A percentile compares a stretch with the other conserved stretches of the same genome.
Evolutionary conservation across 1,284 basidiomycete genomes (phyloP).

Genomic region (Lignosus rhinocerotis): DNA sequence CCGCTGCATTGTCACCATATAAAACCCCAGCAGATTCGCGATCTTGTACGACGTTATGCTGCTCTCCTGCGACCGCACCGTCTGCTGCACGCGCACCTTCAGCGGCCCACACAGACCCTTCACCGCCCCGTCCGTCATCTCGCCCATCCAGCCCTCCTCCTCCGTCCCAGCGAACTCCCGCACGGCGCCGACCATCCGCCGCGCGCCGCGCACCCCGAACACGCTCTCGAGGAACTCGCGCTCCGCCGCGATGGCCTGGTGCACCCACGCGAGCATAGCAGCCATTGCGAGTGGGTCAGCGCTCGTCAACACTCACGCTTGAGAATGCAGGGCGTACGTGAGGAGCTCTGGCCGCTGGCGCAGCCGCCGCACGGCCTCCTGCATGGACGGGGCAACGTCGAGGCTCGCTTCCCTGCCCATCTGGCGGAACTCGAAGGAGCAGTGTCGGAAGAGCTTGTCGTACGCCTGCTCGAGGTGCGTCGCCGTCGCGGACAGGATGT

Average conservation of each 20-base stretch:
- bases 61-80: constrained; percentile 89
- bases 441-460: constrained; percentile 87
- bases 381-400: constrained; percentile 74
- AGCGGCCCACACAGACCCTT: constrained; percentile 86
- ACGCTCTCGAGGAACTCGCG: constrained; percentile 88
- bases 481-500: constrained; percentile 86
- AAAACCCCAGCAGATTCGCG: constrained; percentile 93
- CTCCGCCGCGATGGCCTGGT: constrained; percentile 93
- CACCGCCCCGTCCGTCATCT: constrained; percentile 82
- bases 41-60: constrained; percentile 91
- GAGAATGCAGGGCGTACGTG: constrained; percentile 48
- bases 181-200: constrained; percentile 78
- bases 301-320: not conserved
- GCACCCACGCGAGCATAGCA: constrained; percentile 95
- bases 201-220: constrained; percentile 68
- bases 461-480: constrained; percentile 87
- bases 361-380: constrained; percentile 75
- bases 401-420: constrained; percentile 77
- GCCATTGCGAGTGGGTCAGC: not conserved
- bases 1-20: constrained; percentile 87
- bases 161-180: constrained; percentile 58
- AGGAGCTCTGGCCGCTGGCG: constrained; percentile 78
- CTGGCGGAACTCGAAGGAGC: constrained; percentile 83
- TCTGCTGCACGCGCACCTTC: constrained; percentile 90
- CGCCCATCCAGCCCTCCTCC: constrained; percentile 79